phyloP scores from a whole-genome alignment of 306 rosid species.

The Morella rubra region DNA sequence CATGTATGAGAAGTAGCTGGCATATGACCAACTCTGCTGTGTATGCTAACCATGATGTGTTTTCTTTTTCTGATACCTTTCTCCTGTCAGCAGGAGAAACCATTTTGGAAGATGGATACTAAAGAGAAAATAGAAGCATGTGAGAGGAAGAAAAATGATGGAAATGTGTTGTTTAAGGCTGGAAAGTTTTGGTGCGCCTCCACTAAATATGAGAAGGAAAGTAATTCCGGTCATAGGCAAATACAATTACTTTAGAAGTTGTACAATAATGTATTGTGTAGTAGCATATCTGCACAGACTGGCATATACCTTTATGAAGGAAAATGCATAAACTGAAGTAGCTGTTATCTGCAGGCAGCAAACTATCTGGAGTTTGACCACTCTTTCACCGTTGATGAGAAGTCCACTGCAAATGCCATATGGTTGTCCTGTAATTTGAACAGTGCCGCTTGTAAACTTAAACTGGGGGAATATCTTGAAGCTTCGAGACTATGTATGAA shows the following conservation, averaged over 20 bases:
- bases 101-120: slow-evolving; percentile 61
- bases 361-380: slow-evolving; percentile 56
- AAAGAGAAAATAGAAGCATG: slow-evolving; percentile 61
- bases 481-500: slow-evolving; percentile 54
- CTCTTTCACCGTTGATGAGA: slow-evolving; percentile 52
- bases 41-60: no score
- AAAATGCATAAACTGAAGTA: not conserved
- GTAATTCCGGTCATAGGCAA: slow-evolving; percentile 4
- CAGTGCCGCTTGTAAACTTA: slow-evolving; percentile 66
- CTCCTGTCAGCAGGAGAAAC: slow-evolving; percentile 50
- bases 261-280: not conserved
- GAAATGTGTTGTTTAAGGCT: slow-evolving; percentile 52
- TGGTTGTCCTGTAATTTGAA: slow-evolving; percentile 53
- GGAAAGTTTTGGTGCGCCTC: slow-evolving; percentile 49
- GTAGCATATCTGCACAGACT: not conserved
- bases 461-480: slow-evolving; percentile 45
- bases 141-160: slow-evolving; percentile 57
- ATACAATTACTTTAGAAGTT: not conserved
- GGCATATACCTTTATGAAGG: not conserved
- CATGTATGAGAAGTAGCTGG: not conserved
- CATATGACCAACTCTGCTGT: not conserved
- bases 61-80: slow-evolving; percentile 7
- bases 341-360: slow-evolving; percentile 41
- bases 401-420: slow-evolving; percentile 37
- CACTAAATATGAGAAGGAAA: slow-evolving; percentile 55